Evolutionary conservation across 75 land plant species (phyloP).

Genomic region (Pseudotsuga menziesii): DNA sequence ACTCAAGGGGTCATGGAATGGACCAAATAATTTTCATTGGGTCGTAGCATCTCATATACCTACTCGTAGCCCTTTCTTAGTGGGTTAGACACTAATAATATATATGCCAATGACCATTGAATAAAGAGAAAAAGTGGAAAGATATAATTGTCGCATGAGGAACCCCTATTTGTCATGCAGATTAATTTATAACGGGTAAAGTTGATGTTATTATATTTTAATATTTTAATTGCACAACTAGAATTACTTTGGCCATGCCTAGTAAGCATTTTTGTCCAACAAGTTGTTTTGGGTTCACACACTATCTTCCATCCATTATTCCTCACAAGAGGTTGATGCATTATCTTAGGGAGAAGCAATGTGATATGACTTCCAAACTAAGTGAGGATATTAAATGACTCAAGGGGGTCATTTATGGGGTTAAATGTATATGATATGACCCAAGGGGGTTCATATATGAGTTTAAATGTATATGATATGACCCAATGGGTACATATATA

Average conservation of each 20-base stretch:
- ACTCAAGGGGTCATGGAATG: too few relatives aligned
- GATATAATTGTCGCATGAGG: conserved; percentile 92
- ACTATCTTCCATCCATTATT: conserved; percentile 71
- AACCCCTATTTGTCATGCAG: conserved; percentile 81
- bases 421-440: too few relatives aligned
- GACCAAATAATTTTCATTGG: conserved; percentile 23
- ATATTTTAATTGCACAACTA: conserved; percentile 78
- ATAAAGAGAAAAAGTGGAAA: conserved; percentile 74
- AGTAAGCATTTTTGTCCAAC: conserved; percentile 82
- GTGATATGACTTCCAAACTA: conserved; percentile 80
- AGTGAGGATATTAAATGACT: conserved; percentile 30
- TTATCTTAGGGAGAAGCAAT: conserved; percentile 82
- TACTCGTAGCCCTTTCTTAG: conserved; percentile 11
- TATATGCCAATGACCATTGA: conserved; percentile 14
- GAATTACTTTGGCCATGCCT: conserved; percentile 90
- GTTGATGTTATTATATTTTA: conserved; percentile 70
- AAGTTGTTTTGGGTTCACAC: conserved; percentile 61
- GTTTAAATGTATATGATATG: too few relatives aligned
- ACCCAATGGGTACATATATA: too few relatives aligned
- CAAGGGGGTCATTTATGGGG: too few relatives aligned
- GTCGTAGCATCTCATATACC: conserved; percentile 13
- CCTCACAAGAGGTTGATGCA: conserved; percentile 86
- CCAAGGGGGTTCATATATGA: too few relatives aligned
- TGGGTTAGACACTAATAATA: conserved; percentile 28
- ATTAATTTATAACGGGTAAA: conserved; percentile 79